Percentiles rank a stretch among this genome's conserved stretches.
phyloP scores from a whole-genome alignment of 2,329 filamentous ascomycete species.

The Trichoderma aggressivum region DNA sequence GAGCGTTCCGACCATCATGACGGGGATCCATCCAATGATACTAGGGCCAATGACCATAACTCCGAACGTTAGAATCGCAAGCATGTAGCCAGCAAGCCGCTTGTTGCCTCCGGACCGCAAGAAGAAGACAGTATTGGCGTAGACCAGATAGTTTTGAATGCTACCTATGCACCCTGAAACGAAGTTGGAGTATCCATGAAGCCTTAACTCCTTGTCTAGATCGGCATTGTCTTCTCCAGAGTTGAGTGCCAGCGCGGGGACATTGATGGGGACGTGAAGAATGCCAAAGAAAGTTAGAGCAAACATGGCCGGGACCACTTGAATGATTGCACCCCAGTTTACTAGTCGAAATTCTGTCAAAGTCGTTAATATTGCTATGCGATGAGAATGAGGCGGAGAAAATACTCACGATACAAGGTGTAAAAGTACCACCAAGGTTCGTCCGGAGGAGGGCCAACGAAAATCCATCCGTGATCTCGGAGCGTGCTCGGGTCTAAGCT shows the following conservation, averaged over 20 bases:
- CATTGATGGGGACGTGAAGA: slow-evolving; percentile 95
- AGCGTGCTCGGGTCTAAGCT: slow-evolving; percentile 64
- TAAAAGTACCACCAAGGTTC: slow-evolving; percentile 99
- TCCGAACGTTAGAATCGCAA: slow-evolving; percentile 74
- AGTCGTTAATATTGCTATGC: background rate
- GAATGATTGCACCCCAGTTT: slow-evolving; percentile 76
- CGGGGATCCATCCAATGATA: slow-evolving; percentile 89
- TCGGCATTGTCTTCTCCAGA: slow-evolving; percentile 90
- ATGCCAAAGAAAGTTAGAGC: slow-evolving; percentile 97
- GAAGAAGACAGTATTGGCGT: slow-evolving; percentile 96
- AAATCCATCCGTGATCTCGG: slow-evolving; percentile 81
- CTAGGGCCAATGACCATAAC: slow-evolving; percentile 82
- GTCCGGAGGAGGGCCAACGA: slow-evolving; percentile 75
- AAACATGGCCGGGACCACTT: slow-evolving; percentile 90
- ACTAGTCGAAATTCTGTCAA: slow-evolving; percentile 71
- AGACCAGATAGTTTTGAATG: slow-evolving; percentile 95
- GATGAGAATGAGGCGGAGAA: background rate
- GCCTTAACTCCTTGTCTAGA: slow-evolving; percentile 84
- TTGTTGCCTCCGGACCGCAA: slow-evolving; percentile 88
- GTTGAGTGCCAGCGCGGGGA: slow-evolving; percentile 86
- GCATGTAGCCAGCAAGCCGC: slow-evolving; percentile 78
- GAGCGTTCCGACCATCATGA: slow-evolving; percentile 93
- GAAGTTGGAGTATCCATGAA: slow-evolving; percentile 91
- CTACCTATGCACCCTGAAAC: slow-evolving; percentile 83
- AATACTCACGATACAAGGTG: slow-evolving; percentile 76